Evolutionary conservation across 495 filamentous ascomycete species (phyloP).

Genomic region (Penicillium atrosanguineum): DNA sequence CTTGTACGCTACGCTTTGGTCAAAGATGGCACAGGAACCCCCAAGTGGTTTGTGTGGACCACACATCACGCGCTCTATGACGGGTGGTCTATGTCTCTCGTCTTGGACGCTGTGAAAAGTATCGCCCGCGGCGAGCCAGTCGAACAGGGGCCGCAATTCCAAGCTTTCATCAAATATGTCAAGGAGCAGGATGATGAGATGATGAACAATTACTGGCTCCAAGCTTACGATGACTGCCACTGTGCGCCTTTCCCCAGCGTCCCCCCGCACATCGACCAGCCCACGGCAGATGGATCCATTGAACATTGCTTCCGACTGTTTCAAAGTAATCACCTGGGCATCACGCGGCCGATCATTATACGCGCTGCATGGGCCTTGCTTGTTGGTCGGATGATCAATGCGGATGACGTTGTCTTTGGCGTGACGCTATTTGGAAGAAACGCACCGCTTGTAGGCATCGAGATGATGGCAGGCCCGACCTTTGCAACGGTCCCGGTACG

Average conservation of each 20-base stretch:
- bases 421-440: too few relatives aligned
- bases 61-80: not conserved
- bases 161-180: not conserved
- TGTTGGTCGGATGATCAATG: not conserved
- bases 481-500: too few relatives aligned
- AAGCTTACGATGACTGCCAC: not conserved
- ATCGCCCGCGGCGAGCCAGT: not conserved
- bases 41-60: not conserved
- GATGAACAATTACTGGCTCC: not conserved
- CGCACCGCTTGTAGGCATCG: too few relatives aligned
- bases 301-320: not conserved
- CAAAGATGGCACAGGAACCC: too few relatives aligned
- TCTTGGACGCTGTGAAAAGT: not conserved
- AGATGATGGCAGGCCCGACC: too few relatives aligned
- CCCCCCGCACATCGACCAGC: not conserved
- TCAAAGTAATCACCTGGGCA: not conserved
- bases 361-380: not conserved
- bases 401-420: too few relatives aligned
- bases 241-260: not conserved
- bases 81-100: not conserved
- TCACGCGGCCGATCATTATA: not conserved
- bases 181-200: not conserved
- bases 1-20: too few relatives aligned
- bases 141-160: not conserved
- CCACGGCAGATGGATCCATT: not conserved